These are phyloP conservation scores for Lipomyces kockii DNA, from an alignment of 805 yeast genomes.

Conservation along the genomic window DNA sequence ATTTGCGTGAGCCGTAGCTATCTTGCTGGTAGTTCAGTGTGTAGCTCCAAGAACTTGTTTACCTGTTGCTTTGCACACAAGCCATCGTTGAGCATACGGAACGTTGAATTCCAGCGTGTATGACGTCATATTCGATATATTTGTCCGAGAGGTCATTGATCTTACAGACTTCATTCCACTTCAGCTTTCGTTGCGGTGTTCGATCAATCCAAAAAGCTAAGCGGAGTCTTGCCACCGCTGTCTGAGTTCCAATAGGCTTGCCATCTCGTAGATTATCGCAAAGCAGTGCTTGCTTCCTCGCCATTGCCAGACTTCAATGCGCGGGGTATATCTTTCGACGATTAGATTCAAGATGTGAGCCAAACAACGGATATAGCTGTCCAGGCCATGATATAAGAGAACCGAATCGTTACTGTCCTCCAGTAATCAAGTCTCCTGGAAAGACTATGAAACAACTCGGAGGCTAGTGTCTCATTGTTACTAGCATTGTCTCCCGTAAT, in stretches of 20 bases:
- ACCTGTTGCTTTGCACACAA: not conserved
- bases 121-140: not conserved
- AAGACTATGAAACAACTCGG: not conserved
- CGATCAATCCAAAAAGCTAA: slow-evolving; percentile 2
- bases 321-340: not conserved
- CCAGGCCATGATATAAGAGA: slow-evolving; percentile 4
- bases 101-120: not conserved
- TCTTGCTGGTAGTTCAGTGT: not conserved
- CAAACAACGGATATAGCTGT: not conserved
- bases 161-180: not conserved
- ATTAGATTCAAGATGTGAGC: slow-evolving; percentile 2
- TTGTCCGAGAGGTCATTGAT: not conserved
- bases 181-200: not conserved
- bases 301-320: slow-evolving; percentile 1
- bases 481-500: not conserved
- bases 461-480: slow-evolving; percentile 5
- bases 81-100: slow-evolving; percentile 4
- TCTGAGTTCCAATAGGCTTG: too few species aligned
- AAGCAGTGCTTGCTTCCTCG: not conserved
- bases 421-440: not conserved
- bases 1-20: slow-evolving; percentile 7
- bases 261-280: not conserved
- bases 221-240: too few species aligned
- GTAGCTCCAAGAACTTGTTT: slow-evolving; percentile 3
- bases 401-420: not conserved